A percentile compares a stretch with the other conserved stretches of the same genome.
These are phyloP conservation scores for Ceratobasidium sp. DNA, from an alignment of 1,284 basidiomycete genomes.

Conservation along the genomic window DNA sequence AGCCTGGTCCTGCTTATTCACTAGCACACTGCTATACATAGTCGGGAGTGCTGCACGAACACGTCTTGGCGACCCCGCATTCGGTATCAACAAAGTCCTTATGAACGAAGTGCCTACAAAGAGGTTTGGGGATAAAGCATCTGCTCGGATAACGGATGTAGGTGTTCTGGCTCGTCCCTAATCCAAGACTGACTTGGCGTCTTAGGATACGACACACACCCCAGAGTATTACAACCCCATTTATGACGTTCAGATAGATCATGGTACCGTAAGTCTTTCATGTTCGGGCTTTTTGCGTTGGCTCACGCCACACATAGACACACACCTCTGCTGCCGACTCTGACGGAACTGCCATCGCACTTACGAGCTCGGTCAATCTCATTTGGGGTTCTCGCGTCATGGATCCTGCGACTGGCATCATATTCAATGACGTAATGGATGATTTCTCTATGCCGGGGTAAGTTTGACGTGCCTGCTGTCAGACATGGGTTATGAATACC, in stretches of 20 bases:
- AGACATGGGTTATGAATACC: not conserved
- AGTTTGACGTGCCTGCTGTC: conserved; percentile 74
- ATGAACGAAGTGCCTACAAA: conserved; percentile 77
- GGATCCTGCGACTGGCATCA: conserved; percentile 64
- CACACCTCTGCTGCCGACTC: conserved; percentile 83
- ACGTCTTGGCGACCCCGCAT: conserved; percentile 78
- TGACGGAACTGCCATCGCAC: conserved; percentile 81
- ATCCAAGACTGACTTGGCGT: conserved; percentile 2
- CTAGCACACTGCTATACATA: conserved; percentile 43
- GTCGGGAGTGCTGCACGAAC: conserved; percentile 65
- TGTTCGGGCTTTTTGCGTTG: not conserved
- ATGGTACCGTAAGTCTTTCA: conserved; percentile 75
- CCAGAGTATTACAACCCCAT: conserved; percentile 85
- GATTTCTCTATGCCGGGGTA: conserved; percentile 40
- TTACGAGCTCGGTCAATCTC: conserved; percentile 88
- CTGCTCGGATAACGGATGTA: conserved; percentile 80
- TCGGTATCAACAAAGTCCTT: conserved; percentile 61
- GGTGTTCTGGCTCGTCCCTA: conserved; percentile 46
- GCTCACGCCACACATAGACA: conserved; percentile 58
- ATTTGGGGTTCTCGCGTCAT: conserved; percentile 57
- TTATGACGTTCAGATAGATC: conserved; percentile 78
- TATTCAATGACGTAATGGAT: conserved; percentile 83
- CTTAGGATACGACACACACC: conserved; percentile 78
- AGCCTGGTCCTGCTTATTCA: not conserved
- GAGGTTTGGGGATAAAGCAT: conserved; percentile 67